Percentiles rank a stretch among this genome's conserved stretches.
Conservation (phyloP, 2,329 filamentous ascomycete genomes). For the Fusarium xyrophilum region DNA sequence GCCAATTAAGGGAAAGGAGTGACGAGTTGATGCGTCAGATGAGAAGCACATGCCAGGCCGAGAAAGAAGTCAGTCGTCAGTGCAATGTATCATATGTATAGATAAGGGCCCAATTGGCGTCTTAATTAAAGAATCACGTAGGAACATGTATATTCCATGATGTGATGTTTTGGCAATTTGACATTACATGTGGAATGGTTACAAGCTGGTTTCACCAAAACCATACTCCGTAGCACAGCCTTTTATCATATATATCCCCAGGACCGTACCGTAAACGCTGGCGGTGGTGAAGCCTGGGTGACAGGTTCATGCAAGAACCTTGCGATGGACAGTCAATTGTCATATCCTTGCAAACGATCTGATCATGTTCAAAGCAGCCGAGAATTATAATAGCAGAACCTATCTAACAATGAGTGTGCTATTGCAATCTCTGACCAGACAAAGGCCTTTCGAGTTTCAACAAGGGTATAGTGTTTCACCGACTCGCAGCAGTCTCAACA, state of each 20-base stretch:
- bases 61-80: constrained; percentile 28
- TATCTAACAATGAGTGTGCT: background rate
- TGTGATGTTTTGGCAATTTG: background rate
- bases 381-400: background rate
- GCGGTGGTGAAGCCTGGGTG: background rate
- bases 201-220: background rate
- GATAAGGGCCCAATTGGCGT: constrained; percentile 29
- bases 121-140: constrained; percentile 22
- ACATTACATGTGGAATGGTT: background rate
- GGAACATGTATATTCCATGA: constrained; percentile 2
- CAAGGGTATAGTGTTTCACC: constrained; percentile 11
- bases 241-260: background rate
- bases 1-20: constrained; percentile 46
- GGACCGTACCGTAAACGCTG: background rate
- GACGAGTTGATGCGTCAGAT: constrained; percentile 10
- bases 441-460: constrained; percentile 2
- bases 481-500: background rate
- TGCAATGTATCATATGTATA: constrained; percentile 44
- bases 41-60: constrained; percentile 22
- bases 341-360: too few relatives aligned
- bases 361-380: background rate
- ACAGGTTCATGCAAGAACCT: background rate
- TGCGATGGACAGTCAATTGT: background rate
- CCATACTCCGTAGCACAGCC: background rate
- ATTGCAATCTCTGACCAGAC: background rate